phyloP scores from a whole-genome alignment of 768 basidiomycete species.

The Russula ochroleuca region DNA sequence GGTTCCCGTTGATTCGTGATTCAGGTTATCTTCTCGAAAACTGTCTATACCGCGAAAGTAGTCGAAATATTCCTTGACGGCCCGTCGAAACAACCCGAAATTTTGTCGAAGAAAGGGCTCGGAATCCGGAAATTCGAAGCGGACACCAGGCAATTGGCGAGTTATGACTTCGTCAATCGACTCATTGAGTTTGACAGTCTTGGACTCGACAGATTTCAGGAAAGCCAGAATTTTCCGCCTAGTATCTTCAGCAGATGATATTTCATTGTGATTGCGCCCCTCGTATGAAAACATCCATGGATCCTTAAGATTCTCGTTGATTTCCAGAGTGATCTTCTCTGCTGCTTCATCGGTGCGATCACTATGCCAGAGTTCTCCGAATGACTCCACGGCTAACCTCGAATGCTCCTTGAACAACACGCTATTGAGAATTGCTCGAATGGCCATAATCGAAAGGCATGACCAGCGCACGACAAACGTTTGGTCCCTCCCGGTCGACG shows the following conservation, averaged over 20 bases:
- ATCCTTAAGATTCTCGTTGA: not conserved
- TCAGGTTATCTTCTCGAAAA: too few relatives aligned
- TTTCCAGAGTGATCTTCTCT: not conserved
- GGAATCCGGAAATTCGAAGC: not conserved
- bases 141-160: not conserved
- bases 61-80: too few relatives aligned
- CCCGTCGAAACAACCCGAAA: too few relatives aligned
- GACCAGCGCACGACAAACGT: not conserved
- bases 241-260: too few relatives aligned
- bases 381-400: not conserved
- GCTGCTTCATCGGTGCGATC: not conserved
- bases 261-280: too few relatives aligned
- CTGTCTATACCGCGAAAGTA: too few relatives aligned
- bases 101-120: too few relatives aligned
- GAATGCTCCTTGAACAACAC: not conserved
- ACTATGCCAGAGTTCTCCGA: not conserved
- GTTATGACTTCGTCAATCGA: not conserved
- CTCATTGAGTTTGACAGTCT: not conserved
- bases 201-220: not conserved
- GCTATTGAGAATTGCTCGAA: not conserved
- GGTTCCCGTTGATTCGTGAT: too few relatives aligned
- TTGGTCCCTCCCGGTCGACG: not conserved
- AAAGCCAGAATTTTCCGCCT: too few relatives aligned
- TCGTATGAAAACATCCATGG: too few relatives aligned
- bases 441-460: not conserved